These are phyloP conservation scores for Xerocomellus intermedius DNA, from an alignment of 768 basidiomycete genomes.

Conservation along the genomic window DNA sequence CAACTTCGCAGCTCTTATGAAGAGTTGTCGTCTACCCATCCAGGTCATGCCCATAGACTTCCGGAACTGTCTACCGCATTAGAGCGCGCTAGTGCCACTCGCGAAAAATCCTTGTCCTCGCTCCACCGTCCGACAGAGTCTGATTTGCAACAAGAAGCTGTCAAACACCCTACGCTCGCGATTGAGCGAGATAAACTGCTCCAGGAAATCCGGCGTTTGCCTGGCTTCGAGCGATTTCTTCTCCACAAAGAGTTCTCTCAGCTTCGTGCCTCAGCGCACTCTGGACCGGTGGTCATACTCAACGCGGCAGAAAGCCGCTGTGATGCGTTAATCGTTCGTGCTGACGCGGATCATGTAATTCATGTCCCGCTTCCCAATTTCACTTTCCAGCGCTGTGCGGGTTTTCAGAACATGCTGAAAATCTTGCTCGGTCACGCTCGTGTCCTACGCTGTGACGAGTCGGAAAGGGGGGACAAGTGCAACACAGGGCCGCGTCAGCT, in stretches of 20 bases:
- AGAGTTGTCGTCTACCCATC: neutral
- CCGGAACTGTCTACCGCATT: neutral
- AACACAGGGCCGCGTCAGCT: neutral
- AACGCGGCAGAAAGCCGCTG: neutral
- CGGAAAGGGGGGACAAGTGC: neutral
- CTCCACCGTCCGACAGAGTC: neutral
- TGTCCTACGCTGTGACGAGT: too few species aligned
- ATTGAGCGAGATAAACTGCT: neutral
- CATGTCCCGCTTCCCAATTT: neutral
- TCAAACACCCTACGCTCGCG: neutral
- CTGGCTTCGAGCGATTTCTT: neutral
- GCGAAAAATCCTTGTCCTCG: neutral
- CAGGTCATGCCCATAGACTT: neutral
- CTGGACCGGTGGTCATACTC: neutral
- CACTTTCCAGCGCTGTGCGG: too few species aligned
- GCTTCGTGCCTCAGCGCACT: neutral
- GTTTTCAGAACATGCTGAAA: too few species aligned
- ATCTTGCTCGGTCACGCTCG: too few species aligned
- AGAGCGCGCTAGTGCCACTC: neutral
- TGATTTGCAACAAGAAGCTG: neutral
- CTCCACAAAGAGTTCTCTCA: neutral
- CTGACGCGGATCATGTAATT: neutral
- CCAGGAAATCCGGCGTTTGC: neutral
- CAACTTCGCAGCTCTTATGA: constrained; percentile 7
- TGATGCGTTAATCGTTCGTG: neutral